Conservation (phyloP, 202 grass and related monocot species). For the Dendrocalamus latiflorus region DNA sequence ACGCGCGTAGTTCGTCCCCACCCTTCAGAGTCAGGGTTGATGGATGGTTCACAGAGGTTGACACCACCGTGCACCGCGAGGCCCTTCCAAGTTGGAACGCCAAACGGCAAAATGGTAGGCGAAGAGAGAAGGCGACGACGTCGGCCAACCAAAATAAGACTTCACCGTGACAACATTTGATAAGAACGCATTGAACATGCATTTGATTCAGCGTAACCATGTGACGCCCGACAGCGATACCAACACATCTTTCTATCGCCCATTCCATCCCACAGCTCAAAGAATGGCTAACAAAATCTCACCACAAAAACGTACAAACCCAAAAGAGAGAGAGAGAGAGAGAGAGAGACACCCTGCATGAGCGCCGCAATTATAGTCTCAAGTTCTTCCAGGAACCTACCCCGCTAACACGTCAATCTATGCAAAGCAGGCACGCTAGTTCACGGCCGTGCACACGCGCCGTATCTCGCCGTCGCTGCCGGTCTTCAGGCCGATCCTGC, state of each 20-base stretch:
- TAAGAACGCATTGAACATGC: background rate
- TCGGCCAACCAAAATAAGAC: too few species aligned
- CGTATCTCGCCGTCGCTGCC: constrained; percentile 56
- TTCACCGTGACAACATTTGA: too few species aligned
- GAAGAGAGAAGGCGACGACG: background rate
- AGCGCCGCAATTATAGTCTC: background rate
- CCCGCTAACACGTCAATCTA: background rate
- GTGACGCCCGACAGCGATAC: background rate
- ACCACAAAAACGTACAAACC: constrained; percentile 3
- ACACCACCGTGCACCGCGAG: too few species aligned
- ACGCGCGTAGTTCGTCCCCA: too few species aligned
- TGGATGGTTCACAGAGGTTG: too few species aligned
- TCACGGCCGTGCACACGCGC: constrained; percentile 61
- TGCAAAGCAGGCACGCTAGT: constrained; percentile 8
- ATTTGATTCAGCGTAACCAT: background rate
- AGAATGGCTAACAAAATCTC: constrained; percentile 15
- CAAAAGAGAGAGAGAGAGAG: background rate
- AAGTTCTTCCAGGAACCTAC: background rate
- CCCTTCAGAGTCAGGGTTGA: too few species aligned
- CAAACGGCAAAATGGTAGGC: background rate
- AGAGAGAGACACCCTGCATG: background rate
- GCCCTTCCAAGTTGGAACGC: background rate
- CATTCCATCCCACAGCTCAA: background rate
- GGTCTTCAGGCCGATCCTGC: constrained; percentile 58
- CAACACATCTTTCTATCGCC: background rate